Evolutionary conservation across 139 green algal genomes (phyloP).

Genomic region (Volvox africanus): DNA sequence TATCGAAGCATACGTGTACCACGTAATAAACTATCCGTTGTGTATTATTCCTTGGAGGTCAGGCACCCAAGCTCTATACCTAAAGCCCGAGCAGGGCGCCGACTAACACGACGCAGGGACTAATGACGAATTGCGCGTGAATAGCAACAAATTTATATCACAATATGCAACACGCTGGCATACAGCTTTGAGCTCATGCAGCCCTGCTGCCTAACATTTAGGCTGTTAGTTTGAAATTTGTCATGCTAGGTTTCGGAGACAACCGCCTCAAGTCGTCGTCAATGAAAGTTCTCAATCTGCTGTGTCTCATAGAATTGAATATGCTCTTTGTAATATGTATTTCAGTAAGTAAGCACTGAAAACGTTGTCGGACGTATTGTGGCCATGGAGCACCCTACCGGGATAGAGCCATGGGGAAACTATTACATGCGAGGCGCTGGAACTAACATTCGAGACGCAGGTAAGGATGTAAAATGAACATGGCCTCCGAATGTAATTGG

Average conservation of each 20-base stretch:
- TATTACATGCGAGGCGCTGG: constrained; percentile 48
- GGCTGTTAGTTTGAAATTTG: too few relatives aligned
- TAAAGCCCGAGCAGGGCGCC: too few relatives aligned
- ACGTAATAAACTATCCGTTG: too few relatives aligned
- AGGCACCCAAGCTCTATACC: too few relatives aligned
- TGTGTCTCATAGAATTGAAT: neutral
- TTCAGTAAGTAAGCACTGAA: neutral
- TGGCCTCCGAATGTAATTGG: neutral
- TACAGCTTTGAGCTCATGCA: too few relatives aligned
- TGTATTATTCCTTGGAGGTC: too few relatives aligned
- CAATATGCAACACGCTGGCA: too few relatives aligned
- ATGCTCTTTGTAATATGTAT: neutral
- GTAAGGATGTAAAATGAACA: neutral
- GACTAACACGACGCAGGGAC: too few relatives aligned
- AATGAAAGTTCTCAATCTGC: neutral
- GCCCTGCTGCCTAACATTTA: too few relatives aligned
- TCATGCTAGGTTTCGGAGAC: neutral
- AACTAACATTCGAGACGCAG: constrained; percentile 53
- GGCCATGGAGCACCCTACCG: constrained; percentile 59
- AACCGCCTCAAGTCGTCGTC: neutral
- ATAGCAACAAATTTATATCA: too few relatives aligned
- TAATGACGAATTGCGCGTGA: too few relatives aligned
- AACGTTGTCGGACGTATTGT: neutral
- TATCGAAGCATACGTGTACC: too few relatives aligned
- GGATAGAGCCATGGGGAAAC: constrained; percentile 72